Evolutionary conservation across 257 asterid genomes (phyloP).

Genomic region (Plantago ovata): DNA sequence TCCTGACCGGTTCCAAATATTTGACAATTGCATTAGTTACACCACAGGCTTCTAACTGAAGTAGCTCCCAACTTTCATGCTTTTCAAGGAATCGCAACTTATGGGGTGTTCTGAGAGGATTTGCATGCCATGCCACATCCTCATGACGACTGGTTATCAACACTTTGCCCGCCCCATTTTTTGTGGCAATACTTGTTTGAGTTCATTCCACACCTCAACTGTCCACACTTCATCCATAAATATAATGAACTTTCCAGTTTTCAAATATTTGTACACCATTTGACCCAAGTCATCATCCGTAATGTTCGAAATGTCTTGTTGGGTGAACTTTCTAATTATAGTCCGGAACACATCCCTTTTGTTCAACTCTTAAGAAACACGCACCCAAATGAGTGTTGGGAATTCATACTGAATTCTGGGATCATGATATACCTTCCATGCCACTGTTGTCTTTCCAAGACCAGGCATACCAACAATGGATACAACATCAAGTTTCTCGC

Average conservation of each 20-base stretch:
- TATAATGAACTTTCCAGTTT: conserved; percentile 29
- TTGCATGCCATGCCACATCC: conserved; percentile 28
- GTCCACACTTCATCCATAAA: conserved; percentile 55
- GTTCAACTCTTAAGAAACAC: neutral
- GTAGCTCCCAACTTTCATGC: conserved; percentile 38
- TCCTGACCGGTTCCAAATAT: conserved; percentile 18
- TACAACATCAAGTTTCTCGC: neutral
- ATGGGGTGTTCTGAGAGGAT: conserved; percentile 24
- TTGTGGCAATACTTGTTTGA: conserved; percentile 31
- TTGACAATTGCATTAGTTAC: conserved; percentile 7
- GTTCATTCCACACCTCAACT: conserved; percentile 22
- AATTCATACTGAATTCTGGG: neutral
- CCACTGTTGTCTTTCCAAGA: conserved; percentile 3
- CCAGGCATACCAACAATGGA: conserved; percentile 3
- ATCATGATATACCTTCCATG: neutral
- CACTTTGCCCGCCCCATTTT: conserved; percentile 26
- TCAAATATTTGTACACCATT: neutral
- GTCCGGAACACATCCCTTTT: neutral
- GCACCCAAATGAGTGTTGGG: conserved; percentile 2
- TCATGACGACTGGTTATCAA: conserved; percentile 40
- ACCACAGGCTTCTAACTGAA: conserved; percentile 36
- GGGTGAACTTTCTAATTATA: neutral
- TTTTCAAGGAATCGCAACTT: conserved; percentile 15
- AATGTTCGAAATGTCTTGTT: neutral
- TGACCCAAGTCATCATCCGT: conserved; percentile 4